These are phyloP conservation scores for Colletotrichum ledebouriae DNA, from an alignment of 2,329 filamentous ascomycete species.

Conservation along the genomic window DNA sequence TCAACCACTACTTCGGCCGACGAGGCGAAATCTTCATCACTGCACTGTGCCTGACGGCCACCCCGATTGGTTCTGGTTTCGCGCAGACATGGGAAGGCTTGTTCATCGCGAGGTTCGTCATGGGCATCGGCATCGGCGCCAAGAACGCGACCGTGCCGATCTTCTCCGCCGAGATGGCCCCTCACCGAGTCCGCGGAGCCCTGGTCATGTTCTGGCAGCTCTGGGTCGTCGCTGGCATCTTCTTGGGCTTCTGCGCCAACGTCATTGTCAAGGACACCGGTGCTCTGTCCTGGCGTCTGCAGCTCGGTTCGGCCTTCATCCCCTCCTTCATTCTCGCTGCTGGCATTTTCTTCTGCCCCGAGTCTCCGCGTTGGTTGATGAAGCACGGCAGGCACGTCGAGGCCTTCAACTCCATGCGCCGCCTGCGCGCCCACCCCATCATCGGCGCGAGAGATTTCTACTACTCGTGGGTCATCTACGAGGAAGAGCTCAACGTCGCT, in stretches of 20 bases:
- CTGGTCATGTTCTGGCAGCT: slow-evolving; percentile 74
- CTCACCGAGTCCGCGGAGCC: slow-evolving; percentile 77
- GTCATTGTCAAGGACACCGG: slow-evolving; percentile 66
- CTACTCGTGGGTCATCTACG: slow-evolving; percentile 52
- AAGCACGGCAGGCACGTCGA: slow-evolving; percentile 68
- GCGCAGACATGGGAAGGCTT: slow-evolving; percentile 76
- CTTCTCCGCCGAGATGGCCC: slow-evolving; percentile 80
- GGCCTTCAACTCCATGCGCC: slow-evolving; percentile 67
- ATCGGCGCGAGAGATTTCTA: slow-evolving; percentile 62
- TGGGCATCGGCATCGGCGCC: slow-evolving; percentile 78
- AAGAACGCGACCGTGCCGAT: slow-evolving; percentile 77
- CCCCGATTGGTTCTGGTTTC: slow-evolving; percentile 70
- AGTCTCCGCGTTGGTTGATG: slow-evolving; percentile 67
- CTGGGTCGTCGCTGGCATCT: slow-evolving; percentile 54
- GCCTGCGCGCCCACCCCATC: slow-evolving; percentile 45
- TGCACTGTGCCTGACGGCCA: slow-evolving; percentile 69
- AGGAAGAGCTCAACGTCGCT: slow-evolving; percentile 50
- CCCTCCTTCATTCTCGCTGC: slow-evolving; percentile 67
- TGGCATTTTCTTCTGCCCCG: slow-evolving; percentile 64
- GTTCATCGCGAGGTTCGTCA: slow-evolving; percentile 73
- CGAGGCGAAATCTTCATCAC: slow-evolving; percentile 76
- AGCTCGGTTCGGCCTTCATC: slow-evolving; percentile 70
- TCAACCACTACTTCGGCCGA: slow-evolving; percentile 74
- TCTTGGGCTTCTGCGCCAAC: slow-evolving; percentile 66
- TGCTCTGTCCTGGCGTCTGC: slow-evolving; percentile 70